Base-by-base conservation (phyloP, 2,329 filamentous ascomycete genomes). In the Neonectria neomacrospora region DNA sequence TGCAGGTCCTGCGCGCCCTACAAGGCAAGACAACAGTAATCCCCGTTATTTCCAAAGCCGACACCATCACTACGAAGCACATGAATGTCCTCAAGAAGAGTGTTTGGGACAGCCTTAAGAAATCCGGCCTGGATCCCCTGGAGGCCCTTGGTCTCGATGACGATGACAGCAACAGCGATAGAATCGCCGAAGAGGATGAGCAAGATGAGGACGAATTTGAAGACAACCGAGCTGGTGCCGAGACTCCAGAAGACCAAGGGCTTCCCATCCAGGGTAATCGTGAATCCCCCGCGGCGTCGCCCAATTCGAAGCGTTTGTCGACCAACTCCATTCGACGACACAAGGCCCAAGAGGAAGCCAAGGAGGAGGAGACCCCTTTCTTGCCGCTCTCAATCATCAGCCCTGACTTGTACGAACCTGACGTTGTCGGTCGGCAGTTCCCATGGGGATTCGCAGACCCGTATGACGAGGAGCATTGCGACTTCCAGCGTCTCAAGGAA, bases 401-500 rank as follows among this genome's bases (percentile, higher is more conserved):
- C 66, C 96, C 96, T 0, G 96, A 99, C 77, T 87, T 92, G 44
- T 97, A 98, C 79, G 92, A 96, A 73, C 90, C 90, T 9, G 87
- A 86, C 32, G 83, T 92, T 16, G 81, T 97, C 64, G 96, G 96
- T 48, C 91, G 96, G 64, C 90, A 91, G 68, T 99, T 98, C 77
- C 92, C 96, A 0, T 99, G 96, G 96, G 96, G 96, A 7, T 96
- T 97, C 71, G 96, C 96, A 5, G 93, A 98, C 75, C 96, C 96
- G 0, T 94, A 96, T 82, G 90, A 98, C 73, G 85, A 90, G 30
- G 88, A 92, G 71, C 96, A 99, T 80, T 99, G 96, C 80, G 96
- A 99, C 79, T 99, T 97, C 78, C 84, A 91, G 59, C 90, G 91
- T 66, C 86, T 99, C 70, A 96, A 96, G 80, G 94, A 98, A 63